Percentiles rank a stretch among this genome's conserved stretches.
These are phyloP conservation scores for Rhinocladiella mackenziei DNA, from an alignment of 2,329 filamentous ascomycete species.

Conservation along the genomic window DNA sequence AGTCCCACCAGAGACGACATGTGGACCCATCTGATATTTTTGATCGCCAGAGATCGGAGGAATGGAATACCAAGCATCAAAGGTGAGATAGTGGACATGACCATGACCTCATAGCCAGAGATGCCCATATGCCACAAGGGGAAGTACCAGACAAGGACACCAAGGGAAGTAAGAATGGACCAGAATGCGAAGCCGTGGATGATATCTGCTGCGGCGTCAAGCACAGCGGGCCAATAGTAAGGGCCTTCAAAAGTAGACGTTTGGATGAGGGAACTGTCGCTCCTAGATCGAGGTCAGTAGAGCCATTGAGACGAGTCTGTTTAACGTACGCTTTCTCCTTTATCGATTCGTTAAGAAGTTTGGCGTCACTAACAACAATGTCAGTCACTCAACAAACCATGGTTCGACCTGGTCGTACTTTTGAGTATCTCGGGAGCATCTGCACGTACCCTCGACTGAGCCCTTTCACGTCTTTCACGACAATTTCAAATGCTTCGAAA, in stretches of 20 bases:
- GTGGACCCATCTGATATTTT: constrained; percentile 67
- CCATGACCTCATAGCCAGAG: constrained; percentile 86
- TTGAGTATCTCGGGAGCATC: constrained; percentile 85
- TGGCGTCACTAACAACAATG: constrained; percentile 46
- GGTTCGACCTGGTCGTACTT: constrained; percentile 47
- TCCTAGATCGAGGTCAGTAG: constrained; percentile 51
- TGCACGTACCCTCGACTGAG: constrained; percentile 97
- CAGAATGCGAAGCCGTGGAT: constrained; percentile 98
- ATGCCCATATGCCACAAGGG: constrained; percentile 99
- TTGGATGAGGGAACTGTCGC: constrained; percentile 67
- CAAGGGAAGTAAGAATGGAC: constrained; percentile 87
- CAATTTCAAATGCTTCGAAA: constrained; percentile 82
- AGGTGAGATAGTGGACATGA: constrained; percentile 80
- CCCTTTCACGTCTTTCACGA: constrained; percentile 84
- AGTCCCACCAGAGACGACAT: constrained; percentile 74
- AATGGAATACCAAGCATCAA: constrained; percentile 68
- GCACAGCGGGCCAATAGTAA: constrained; percentile 68
- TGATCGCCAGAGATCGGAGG: constrained; percentile 63
- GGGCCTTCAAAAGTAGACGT: constrained; percentile 58
- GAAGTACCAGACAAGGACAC: constrained; percentile 93
- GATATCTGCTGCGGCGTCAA: constrained; percentile 81
- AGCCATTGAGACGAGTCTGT: constrained; percentile 30
- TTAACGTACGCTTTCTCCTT: constrained; percentile 70
- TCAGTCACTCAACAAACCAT: constrained; percentile 36
- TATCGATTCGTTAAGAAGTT: constrained; percentile 44